These are phyloP conservation scores for Camellia granthamiana DNA, from an alignment of 148 eudicot species.

Conservation along the genomic window DNA sequence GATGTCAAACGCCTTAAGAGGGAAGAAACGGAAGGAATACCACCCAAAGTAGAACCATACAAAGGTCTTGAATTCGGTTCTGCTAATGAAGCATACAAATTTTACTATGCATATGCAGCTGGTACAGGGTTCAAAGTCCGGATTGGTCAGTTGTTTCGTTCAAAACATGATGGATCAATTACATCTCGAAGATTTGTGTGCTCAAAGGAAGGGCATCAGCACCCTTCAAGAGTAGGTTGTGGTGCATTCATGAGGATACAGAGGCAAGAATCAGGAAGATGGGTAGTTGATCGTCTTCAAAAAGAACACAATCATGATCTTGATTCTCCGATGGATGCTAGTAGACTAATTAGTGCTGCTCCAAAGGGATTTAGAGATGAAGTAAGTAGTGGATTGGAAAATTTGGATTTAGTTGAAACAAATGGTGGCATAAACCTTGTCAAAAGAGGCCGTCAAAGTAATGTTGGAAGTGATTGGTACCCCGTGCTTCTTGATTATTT, in stretches of 20 bases:
- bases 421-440: slow-evolving; percentile 45
- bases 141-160: slow-evolving; percentile 59
- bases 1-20: slow-evolving; percentile 48
- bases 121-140: slow-evolving; percentile 44
- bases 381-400: slow-evolving; percentile 35
- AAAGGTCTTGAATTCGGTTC: slow-evolving; percentile 53
- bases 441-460: slow-evolving; percentile 36
- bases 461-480: slow-evolving; percentile 49
- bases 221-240: slow-evolving; percentile 64
- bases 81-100: slow-evolving; percentile 54
- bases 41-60: slow-evolving; percentile 37
- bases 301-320: slow-evolving; percentile 55
- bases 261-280: slow-evolving; percentile 45
- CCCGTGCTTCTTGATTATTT: slow-evolving; percentile 42
- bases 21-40: slow-evolving; percentile 34
- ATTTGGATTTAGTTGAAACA: slow-evolving; percentile 47
- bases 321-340: slow-evolving; percentile 29
- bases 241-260: slow-evolving; percentile 67
- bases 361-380: slow-evolving; percentile 41
- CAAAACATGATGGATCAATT: slow-evolving; percentile 56
- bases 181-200: slow-evolving; percentile 62
- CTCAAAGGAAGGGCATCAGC: slow-evolving; percentile 64
- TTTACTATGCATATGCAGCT: slow-evolving; percentile 43
- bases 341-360: slow-evolving; percentile 17
- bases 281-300: slow-evolving; percentile 60